Evolutionary conservation across 1,139 yeast genomes (phyloP), one percentile per base, ranked within the genome.

Genomic region (Arxiozyma heterogenica): DNA sequence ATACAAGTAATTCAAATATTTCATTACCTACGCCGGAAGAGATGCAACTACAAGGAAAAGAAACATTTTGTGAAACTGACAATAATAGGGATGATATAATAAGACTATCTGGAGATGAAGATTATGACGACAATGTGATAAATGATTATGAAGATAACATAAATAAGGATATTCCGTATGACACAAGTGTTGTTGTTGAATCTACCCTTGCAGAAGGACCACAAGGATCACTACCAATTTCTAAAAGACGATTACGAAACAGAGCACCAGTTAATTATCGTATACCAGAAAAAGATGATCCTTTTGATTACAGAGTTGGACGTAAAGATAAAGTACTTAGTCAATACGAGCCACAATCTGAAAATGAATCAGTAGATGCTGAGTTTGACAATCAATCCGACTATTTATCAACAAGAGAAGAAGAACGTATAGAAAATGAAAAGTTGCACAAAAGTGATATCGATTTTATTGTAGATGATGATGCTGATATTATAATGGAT

Each of bases 361-460:
- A 49, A 20, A 58, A 62, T 4, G 64, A 61, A 47, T 64, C 70
- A 4, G 58, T 59, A 57, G 71, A 67, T 18, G 68, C 71, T 3
- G 72, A 69, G 51, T 61, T 58, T 27, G 71, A 67, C 51, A 61
- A 61, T 47, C 59, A 56, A n/a, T 63, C 69, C 3, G 61, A 64
- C 45, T 65, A 64, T 53, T 56, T 67, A 53, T 57, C 60, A 11
- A 66, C 68, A 8, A 59, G 58, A 47, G 69, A 67, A 21, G 66
- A 64, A 45, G 69, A 67, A 21, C 60, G 61, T 41, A 62, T 61
- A 12, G 59, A 53, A 22, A 57, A 59, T 21, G 58, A 59, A 4
- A 53, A 55, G 8, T 30, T 58, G n/a, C 60, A 59, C 42, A 60
- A 62, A 43, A 65, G 69, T 49, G 71, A 67, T 50, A 44, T 59